Base-by-base conservation (phyloP, 495 filamentous ascomycete genomes). In the Neurospora sp. region DNA sequence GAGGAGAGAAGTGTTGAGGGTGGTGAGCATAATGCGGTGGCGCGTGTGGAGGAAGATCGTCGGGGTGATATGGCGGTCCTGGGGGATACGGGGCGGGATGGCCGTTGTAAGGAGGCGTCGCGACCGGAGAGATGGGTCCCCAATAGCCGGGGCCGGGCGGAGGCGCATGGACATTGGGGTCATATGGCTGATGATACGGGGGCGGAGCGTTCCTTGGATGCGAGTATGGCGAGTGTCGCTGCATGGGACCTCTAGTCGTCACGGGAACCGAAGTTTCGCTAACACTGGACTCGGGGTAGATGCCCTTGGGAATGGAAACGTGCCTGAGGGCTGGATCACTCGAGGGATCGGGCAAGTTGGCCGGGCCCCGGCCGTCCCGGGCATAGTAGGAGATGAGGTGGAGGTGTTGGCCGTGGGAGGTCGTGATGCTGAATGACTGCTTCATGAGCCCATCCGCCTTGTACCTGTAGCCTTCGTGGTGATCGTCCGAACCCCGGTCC, bases 381-480 rank as follows among this genome's bases (percentile, higher is more conserved):
- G 93, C 88, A 79, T 93, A 98, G 80, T 99, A 99, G 76, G 94
- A 97, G 80, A 99, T 99, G 45, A 99, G 85, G 80, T 99, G 96
- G 6, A 99, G 88, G 77, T 98, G 97, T 74, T 98, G 93, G 39
- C 92, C 92, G 27, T 86, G 88, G 9, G 92, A 91, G 3, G 95
- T 98, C 4, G 95, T 97, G 79, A 99, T 98, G 84, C 95, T 98
- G 86, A 98, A 99, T 0, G 96, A 98, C 82, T 99, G 96, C 85
- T 99, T 99, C 94, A 97, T 97, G 42, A 99, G 84, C 0, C 96
- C 96, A 77, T 98, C 96, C 2, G 92, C 91, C 84, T 99, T 99
- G 82, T 99, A 99, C 71, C 95, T 88, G 80, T 98, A 99, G 14
- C 96, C 96, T 80, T 99, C 96, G 0, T 92, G 96, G 42, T 94